Percentiles rank a stretch among this genome's conserved stretches.
Conservation (phyloP, 176 grass and related monocot genomes). For the Oryza glumipatula region DNA sequence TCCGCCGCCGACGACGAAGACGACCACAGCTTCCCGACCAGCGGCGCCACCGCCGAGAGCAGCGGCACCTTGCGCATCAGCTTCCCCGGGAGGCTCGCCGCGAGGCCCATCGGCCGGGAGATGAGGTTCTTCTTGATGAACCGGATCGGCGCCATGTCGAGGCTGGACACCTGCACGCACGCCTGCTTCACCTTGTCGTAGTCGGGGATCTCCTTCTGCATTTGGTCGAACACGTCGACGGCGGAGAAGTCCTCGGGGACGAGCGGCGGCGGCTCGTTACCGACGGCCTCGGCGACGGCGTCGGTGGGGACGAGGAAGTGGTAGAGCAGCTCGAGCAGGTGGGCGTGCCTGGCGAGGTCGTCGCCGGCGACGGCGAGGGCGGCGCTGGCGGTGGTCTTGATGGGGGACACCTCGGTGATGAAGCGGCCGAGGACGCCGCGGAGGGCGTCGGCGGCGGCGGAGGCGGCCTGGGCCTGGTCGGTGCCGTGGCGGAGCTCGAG, state of each 20-base stretch:
- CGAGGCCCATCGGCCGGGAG: conserved; percentile 33
- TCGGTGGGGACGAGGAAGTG: conserved; percentile 51
- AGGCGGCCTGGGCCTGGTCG: conserved; percentile 12
- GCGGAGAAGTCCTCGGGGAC: conserved; percentile 33
- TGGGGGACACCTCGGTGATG: conserved; percentile 64
- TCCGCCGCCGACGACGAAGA: background rate
- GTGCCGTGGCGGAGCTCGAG: conserved; percentile 43
- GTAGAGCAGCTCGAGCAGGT: conserved; percentile 74
- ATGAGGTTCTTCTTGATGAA: conserved; percentile 42
- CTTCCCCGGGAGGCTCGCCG: conserved; percentile 6
- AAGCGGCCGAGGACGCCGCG: conserved; percentile 9
- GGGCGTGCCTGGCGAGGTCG: conserved; percentile 47
- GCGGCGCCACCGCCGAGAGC: background rate
- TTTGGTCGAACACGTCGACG: conserved; percentile 32
- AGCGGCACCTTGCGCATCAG: conserved; percentile 32
- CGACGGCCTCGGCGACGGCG: background rate
- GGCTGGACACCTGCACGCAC: conserved; percentile 25
- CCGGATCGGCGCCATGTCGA: conserved; percentile 29
- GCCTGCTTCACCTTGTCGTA: conserved; percentile 60
- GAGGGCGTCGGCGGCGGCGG: conserved; percentile 13
- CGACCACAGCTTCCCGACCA: background rate
- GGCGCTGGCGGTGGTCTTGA: conserved; percentile 52
- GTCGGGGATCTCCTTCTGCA: conserved; percentile 31
- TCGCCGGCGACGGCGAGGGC: conserved; percentile 27
- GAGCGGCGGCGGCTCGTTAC: conserved; percentile 11